Evolutionary conservation across 257 asterid species (phyloP), one percentile per base, ranked within the genome.

Genomic region (Solanum raphanifolium): DNA sequence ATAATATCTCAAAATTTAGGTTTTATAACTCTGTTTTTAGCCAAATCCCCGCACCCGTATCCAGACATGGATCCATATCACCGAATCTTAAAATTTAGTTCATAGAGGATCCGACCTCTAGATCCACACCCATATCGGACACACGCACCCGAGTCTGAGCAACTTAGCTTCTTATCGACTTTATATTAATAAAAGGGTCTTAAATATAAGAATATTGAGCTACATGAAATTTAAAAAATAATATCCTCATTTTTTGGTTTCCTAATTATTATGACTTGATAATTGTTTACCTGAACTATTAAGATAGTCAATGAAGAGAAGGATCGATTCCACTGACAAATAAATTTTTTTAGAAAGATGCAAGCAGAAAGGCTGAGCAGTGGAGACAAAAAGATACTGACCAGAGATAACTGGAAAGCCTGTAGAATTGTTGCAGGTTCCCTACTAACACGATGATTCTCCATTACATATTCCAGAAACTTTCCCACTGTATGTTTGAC

Each of bases 351-450:
- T 5, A 48, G 36, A 32, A 69, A 41, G 68, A 55, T 34, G 52
- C 85, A 79, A 76, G 34, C 27, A 78, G 58, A 87, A 15, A 25
- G 29, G 55, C 16, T 69, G 12, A 23, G 23, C 15, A 46, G 32
- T 60, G 82, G 83, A 43, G 85, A 38, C 41, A 25, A 52, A 38
- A 86, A 91, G 79, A 72, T 87, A 92, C 98, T 88, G 32, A 96
- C 98, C 96, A 96, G 90, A 87, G 98, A 95, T 84, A 96, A 87
- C 92, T 93, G 96, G 89, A 96, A 91, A 87, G 99, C 98, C 87
- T 96, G 97, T 89, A 93, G 88, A 65, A 93, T 89, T 86, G 91
- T 85, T 38, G 89, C 89, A 15, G 95, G 91, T 88, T 93, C 93
- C 89, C 92, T 91, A 90, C 85, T 92, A 78, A 95, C 93, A 36